Evolutionary conservation across 352 stramenopile species (phyloP), one percentile per base, ranked within the genome.

Genomic region (Phytophthora aleatoria): DNA sequence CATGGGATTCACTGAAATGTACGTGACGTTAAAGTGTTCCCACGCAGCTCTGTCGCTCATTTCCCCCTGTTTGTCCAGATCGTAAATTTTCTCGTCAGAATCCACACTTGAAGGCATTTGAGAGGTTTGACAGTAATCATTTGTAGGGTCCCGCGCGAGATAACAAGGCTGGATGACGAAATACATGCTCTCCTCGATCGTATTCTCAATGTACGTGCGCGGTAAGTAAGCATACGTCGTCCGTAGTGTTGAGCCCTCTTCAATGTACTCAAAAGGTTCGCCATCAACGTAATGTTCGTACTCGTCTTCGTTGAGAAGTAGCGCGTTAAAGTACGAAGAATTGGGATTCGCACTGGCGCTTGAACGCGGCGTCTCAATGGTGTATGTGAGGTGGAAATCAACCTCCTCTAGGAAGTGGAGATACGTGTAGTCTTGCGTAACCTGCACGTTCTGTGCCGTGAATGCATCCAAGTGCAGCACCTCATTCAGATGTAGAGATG

Each of bases 381-480:
- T 78, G 60, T 90, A 90, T 16, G 60, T 74, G 35, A 90, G 50
- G 13, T 79, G 70, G 50, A 90, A 83, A 13, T 68, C 66, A 9
- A 90, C 81, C 53, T 88, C 77, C 42, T 90, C 81, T 6, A 73
- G 67, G 8, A 90, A 47, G 27, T 85, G 71, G 15, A 90, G 54
- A 45, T 74, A 89, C 50, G 77, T 79, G 15, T 77, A 88, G 49
- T 90, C 77, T 20, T 79, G 36, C 5, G 64, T 78, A 8, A 90
- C 42, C 11, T 79, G 62, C 2, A 89, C 79, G 51, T 87, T 64
- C 8, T 84, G 35, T 15, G 76, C 72, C 1, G 71, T 67, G 33
- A 90, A 89, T 27, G 81, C 81, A 48, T 89, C 81, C 13, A 90
- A 54, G 20, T 90, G 81, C 15, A 90, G 67, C 56, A 90, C 79